These are phyloP conservation scores for Kernera saxatilis DNA, from an alignment of 345 rosid species.

Conservation along the genomic window DNA sequence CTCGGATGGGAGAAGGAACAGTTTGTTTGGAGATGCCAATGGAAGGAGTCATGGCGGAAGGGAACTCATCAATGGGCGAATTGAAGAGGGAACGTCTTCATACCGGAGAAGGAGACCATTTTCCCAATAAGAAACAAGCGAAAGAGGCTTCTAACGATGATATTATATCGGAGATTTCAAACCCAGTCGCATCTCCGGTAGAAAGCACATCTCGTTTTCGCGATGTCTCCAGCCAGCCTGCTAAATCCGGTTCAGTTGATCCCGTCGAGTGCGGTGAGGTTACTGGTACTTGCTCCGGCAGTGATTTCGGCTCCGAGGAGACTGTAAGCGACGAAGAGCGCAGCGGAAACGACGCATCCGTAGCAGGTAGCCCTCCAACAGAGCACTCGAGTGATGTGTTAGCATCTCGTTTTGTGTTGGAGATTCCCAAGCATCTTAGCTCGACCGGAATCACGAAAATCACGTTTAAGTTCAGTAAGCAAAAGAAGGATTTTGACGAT, in stretches of 20 bases:
- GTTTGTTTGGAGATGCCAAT: slow-evolving; percentile 37
- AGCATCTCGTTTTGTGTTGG: slow-evolving; percentile 60
- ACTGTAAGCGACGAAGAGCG: slow-evolving; percentile 53
- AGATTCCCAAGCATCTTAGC: slow-evolving; percentile 82
- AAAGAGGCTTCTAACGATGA: slow-evolving; percentile 76
- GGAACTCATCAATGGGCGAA: slow-evolving; percentile 31
- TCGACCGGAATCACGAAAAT: slow-evolving; percentile 81
- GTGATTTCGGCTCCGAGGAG: slow-evolving; percentile 41
- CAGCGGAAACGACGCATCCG: slow-evolving; percentile 32
- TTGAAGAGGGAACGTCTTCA: slow-evolving; percentile 41
- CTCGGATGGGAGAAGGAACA: slow-evolving; percentile 51
- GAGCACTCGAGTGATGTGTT: slow-evolving; percentile 33
- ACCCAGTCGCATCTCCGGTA: slow-evolving; percentile 58
- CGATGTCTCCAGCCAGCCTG: slow-evolving; percentile 49
- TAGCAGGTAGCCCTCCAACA: neutral
- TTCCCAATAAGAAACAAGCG: slow-evolving; percentile 50
- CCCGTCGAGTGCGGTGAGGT: slow-evolving; percentile 25
- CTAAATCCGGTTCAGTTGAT: slow-evolving; percentile 19
- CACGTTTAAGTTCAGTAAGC: slow-evolving; percentile 74
- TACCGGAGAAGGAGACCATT: slow-evolving; percentile 28
- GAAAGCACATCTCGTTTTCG: slow-evolving; percentile 44
- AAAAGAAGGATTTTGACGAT: slow-evolving; percentile 45
- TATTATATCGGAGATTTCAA: slow-evolving; percentile 71
- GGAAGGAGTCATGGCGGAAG: slow-evolving; percentile 27
- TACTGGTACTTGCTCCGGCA: slow-evolving; percentile 18